phyloP scores from a whole-genome alignment of 306 rosid genomes.

The Sindora glabra region DNA sequence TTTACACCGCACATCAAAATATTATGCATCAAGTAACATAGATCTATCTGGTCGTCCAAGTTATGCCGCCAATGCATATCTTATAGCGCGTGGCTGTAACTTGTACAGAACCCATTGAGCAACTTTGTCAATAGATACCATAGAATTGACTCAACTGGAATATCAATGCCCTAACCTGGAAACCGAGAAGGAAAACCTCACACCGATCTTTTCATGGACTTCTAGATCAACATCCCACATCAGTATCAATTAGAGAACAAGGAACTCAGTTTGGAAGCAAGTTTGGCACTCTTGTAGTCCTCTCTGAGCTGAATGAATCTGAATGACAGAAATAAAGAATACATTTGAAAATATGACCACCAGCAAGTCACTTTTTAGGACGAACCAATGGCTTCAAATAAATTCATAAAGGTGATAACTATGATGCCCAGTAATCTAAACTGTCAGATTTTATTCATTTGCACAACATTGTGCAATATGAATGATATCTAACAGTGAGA shows the following conservation, averaged over 20 bases:
- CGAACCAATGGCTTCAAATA: neutral
- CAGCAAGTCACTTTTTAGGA: neutral
- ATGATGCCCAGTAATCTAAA: too few species aligned
- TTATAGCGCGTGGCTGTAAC: neutral
- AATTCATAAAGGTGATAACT: neutral
- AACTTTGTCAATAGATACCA: neutral
- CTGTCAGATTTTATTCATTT: too few species aligned
- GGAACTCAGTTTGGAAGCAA: constrained; percentile 52
- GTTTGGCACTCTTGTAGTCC: constrained; percentile 69
- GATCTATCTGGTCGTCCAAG: constrained; percentile 2
- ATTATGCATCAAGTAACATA: neutral
- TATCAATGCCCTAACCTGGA: neutral
- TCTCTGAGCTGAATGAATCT: constrained; percentile 69
- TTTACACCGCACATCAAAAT: constrained; percentile 23
- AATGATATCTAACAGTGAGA: too few species aligned
- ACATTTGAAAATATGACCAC: neutral
- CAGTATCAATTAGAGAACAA: constrained; percentile 37
- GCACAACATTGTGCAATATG: too few species aligned
- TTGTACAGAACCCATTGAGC: neutral
- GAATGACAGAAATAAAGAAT: constrained; percentile 16
- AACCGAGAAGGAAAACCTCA: neutral
- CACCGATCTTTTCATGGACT: neutral
- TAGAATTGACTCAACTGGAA: constrained; percentile 8
- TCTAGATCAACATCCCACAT: neutral
- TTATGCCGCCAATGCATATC: constrained; percentile 7